Evolutionary conservation across 2,329 filamentous ascomycete genomes (phyloP), one percentile per base, ranked within the genome.

Genomic region (Lecanicillium sp.): DNA sequence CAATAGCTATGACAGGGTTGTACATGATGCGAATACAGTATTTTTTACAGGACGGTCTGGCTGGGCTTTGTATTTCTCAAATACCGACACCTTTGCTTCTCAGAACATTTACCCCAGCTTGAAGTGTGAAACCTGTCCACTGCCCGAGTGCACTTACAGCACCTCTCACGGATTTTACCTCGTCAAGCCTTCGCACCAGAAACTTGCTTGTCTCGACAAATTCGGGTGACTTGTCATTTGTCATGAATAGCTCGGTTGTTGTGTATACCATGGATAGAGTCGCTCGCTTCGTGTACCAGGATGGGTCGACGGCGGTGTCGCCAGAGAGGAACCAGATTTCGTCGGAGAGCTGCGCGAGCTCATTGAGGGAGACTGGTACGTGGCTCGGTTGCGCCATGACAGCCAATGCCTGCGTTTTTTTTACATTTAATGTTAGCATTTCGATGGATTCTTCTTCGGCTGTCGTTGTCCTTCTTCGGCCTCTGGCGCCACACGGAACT

Each of bases 261-360:
- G 88, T 88, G 57, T 81, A 82, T 35, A 78, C 71, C 56, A 75
- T 67, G 27, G 77, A 77, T 9, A 81, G 65, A 17, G 72, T 73
- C 3, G 71, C 77, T 41, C 78, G 75, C 61, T 81, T 81, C 49
- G 76, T 72, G 60, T 98, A 98, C 93, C 93, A 98, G 4, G 82
- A 84, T 4, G 81, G 78, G 65, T 97, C 90, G 51, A 96, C 87
- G 19, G 83, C 78, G 19, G 70, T 74, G 65, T 97, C 93, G 43
- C 89, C 88, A 0, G 91, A 81, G 4, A 95, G 79, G 60, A 86
- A 90, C 76, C 86, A 87, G 44, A 98, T 94, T 65, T 98, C 93
- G 64, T 96, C 91, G n/a, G 86, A 79, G 4, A 98, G 79, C 42
- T 78, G 73, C 35, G 86, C 83, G 4, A 98, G 78, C 68, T 97